Evolutionary conservation across 2,329 filamentous ascomycete species (phyloP).

Genomic region (Botrytis galanthina): DNA sequence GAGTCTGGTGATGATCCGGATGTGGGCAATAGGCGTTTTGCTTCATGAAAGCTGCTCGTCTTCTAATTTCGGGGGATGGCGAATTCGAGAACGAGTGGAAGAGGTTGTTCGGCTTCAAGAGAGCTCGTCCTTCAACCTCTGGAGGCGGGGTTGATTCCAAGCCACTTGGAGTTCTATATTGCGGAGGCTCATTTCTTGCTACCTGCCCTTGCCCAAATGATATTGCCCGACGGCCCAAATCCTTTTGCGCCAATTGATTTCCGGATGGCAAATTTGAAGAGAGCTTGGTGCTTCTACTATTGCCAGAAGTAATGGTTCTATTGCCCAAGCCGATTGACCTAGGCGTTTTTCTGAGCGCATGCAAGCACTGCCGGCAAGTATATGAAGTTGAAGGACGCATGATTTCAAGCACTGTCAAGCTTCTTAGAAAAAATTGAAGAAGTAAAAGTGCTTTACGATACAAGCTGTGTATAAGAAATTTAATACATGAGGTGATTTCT

Average conservation of each 20-base stretch:
- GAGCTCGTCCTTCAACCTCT: slow-evolving; percentile 31
- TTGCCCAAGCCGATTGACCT: slow-evolving; percentile 23
- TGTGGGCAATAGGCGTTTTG: slow-evolving; percentile 94
- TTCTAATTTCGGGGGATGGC: slow-evolving; percentile 82
- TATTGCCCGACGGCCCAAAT: slow-evolving; percentile 27
- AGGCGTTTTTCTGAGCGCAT: slow-evolving; percentile 31
- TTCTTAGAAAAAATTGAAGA: neutral
- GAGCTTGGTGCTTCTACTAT: slow-evolving; percentile 25
- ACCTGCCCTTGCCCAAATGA: slow-evolving; percentile 30
- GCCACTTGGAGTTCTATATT: slow-evolving; percentile 30
- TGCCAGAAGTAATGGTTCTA: slow-evolving; percentile 31
- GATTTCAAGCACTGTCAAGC: neutral
- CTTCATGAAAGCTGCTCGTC: slow-evolving; percentile 84
- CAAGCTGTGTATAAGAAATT: neutral
- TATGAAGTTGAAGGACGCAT: slow-evolving; percentile 35
- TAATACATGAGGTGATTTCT: slow-evolving; percentile 19
- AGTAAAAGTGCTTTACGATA: neutral
- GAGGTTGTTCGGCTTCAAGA: slow-evolving; percentile 65
- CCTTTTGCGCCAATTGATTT: slow-evolving; percentile 16
- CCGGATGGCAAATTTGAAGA: slow-evolving; percentile 22
- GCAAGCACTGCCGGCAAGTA: slow-evolving; percentile 38
- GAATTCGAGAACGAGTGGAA: slow-evolving; percentile 92
- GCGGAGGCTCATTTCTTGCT: slow-evolving; percentile 32
- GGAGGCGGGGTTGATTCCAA: slow-evolving; percentile 28
- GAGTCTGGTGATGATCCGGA: slow-evolving; percentile 76